phyloP scores from a whole-genome alignment of 179 eudicot species.

The Dionaea muscipula region DNA sequence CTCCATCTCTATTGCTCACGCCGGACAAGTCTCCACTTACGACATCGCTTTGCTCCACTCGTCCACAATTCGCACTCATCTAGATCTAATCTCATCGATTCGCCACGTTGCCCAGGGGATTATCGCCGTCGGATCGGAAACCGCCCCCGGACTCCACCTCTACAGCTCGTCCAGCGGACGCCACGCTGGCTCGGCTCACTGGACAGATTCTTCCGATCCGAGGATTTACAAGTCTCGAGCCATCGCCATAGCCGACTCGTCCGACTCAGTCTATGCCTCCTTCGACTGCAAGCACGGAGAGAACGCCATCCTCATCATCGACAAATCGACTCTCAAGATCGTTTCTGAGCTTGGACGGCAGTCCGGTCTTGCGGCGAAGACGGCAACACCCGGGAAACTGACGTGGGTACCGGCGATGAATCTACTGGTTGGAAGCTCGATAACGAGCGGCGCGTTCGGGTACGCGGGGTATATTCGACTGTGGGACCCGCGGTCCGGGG shows the following conservation, averaged over 20 bases:
- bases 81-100: conserved; percentile 31
- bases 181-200: conserved; percentile 29
- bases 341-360: conserved; percentile 47
- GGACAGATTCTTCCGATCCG: conserved; percentile 60
- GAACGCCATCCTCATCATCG: conserved; percentile 40
- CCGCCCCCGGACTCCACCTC: conserved; percentile 51
- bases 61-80: conserved; percentile 44
- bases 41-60: conserved; percentile 27
- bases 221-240: conserved; percentile 47
- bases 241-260: conserved; percentile 30
- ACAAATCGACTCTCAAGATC: conserved; percentile 27
- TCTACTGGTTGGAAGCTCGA: conserved; percentile 40
- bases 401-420: conserved; percentile 25
- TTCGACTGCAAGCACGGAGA: conserved; percentile 55
- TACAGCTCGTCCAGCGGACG: conserved; percentile 25
- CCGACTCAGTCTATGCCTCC: conserved; percentile 29
- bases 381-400: conserved; percentile 39
- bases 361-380: conserved; percentile 43
- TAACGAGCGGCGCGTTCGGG: conserved; percentile 53
- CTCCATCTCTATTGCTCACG: conserved; percentile 46
- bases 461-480: conserved; percentile 59
- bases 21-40: conserved; percentile 44
- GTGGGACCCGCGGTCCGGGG: conserved; percentile 53
- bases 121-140: conserved; percentile 34
- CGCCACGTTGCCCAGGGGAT: conserved; percentile 16